Base-by-base conservation (phyloP, 1,284 basidiomycete species). In the Trichosporon coremiiforme region DNA sequence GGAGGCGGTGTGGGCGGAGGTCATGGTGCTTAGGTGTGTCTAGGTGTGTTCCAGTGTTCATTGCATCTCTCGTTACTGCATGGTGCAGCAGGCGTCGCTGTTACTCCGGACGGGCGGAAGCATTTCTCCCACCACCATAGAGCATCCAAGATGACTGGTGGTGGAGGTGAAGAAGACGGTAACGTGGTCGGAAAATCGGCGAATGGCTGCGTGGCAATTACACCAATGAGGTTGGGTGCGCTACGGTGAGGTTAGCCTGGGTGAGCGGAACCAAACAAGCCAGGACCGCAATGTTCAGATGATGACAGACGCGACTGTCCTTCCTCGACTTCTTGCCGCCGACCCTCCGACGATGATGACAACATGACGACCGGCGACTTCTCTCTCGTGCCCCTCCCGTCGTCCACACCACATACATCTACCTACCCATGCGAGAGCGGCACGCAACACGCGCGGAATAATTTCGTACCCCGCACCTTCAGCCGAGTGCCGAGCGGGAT, bases 1-100 rank as follows among this genome's bases (percentile, higher is more conserved):
- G 45, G 93, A 93, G 66, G 94, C 94, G 67, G 90, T 91, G 53
- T 89, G 89, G 71, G 90, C 86, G 66, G 89, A 87, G 68, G 89
- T 84, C 90, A 91, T 91, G n/a, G 60, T 76, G 72, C 9, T 13
- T n/a, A 15, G 13, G 29, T 17, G 31, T 33, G 57, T 60, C 57
- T 60, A 13, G 25, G 55, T 13, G 6, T 31, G 20, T 5, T 9
- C 45, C 47, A 53, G 47, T 22, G 53, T 55, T 60, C 57, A 60
- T 60, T 60, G 57, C 57, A 60, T 60, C 57, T 57, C n/a, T 31
- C 17, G 57, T n/a, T n/a, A 12, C 29, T 17, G 29, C 29, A 60
- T 13, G 12, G 31, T 31, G 55, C 55, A 31, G 55, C 12, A 4
- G n/a, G 55, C 55, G 29, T 15, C 25, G 55, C 12, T 31, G 55